Evolutionary conservation across 1,139 yeast species (phyloP), one percentile per base, ranked within the genome.

Genomic region (Debaryomyces singareniensis): DNA sequence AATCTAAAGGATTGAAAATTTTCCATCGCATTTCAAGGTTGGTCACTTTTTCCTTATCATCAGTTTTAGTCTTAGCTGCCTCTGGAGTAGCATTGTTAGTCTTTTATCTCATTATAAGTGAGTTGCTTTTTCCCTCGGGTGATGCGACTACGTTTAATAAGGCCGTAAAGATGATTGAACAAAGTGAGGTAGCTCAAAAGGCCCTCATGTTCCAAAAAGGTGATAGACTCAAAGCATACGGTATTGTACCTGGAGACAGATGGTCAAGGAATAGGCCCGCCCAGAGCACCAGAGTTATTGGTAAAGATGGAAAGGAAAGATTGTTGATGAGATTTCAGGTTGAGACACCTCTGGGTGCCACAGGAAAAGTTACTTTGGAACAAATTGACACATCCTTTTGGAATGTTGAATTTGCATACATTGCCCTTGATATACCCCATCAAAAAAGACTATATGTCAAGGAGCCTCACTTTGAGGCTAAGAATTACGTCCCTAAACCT

Each of bases 221-320:
- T 10, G 71, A 68, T 33, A 71, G 86, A 47, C 63, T 87, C 34
- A 81, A 81, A 50, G 96, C 96, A 0, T 82, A 83, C 47, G 96
- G 96, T 24, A 93, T 83, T 41, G 67, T 71, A 4, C 40, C 51
- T 5, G 77, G 75, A 29, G 87, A 80, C 49, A 74, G 74, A 44
- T 86, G 96, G 94, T 81, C 86, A 5, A 72, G 95, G 58, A 84
- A 83, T 49, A 75, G 96, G 57, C 95, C 96, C 2, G 76, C 84
- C 28, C 74, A 75, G 32, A 58, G 68, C 32, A 63, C 76, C 35
- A 67, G 77, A 40, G 47, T 55, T 53, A 59, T 55, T 37, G 94
- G 82, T 31, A 68, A 71, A 35, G 79, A 80, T 36, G 94, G 95
- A 2, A 74, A 78, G 40, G 94, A 84, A 40, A 93, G 82, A 43